Conservation (phyloP, 495 filamentous ascomycete species). For the Neurospora sp. region DNA sequence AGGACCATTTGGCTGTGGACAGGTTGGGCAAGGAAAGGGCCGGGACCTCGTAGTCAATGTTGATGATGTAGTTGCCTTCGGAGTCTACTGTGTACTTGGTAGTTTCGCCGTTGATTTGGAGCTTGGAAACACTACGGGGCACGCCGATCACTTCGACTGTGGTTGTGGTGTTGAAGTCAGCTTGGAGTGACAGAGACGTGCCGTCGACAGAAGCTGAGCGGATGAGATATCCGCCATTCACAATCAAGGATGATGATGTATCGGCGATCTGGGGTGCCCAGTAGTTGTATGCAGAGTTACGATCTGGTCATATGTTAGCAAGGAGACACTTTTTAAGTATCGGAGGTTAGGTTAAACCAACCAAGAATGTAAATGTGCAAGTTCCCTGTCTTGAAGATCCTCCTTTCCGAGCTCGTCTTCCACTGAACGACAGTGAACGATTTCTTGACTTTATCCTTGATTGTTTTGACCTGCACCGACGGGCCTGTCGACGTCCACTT, state of each 20-base stretch:
- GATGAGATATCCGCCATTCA: constrained; percentile 68
- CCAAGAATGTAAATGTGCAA: constrained; percentile 44
- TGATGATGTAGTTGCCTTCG: constrained; percentile 44
- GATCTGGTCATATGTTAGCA: constrained; percentile 26
- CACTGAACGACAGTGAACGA: constrained; percentile 5
- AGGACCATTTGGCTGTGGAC: constrained; percentile 54
- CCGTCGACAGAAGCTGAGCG: constrained; percentile 47
- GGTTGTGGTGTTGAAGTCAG: constrained; percentile 63
- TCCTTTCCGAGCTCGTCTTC: not conserved
- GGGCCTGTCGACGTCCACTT: constrained; percentile 36
- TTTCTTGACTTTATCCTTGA: not conserved
- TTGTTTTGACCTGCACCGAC: not conserved
- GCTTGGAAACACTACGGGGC: constrained; percentile 34
- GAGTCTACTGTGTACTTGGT: constrained; percentile 30
- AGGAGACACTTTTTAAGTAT: not conserved
- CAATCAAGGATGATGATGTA: constrained; percentile 39
- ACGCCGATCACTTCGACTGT: constrained; percentile 52
- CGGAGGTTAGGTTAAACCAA: constrained; percentile 2
- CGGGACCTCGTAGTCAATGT: constrained; percentile 43
- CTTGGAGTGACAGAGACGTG: constrained; percentile 46
- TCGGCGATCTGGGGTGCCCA: constrained; percentile 50
- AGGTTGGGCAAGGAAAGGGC: constrained; percentile 45
- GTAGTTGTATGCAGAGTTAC: constrained; percentile 68
- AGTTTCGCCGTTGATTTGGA: constrained; percentile 51
- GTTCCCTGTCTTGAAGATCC: constrained; percentile 41